Base-by-base conservation (phyloP, 169 alveolate genomes). In the Cryptosporidium canis region DNA sequence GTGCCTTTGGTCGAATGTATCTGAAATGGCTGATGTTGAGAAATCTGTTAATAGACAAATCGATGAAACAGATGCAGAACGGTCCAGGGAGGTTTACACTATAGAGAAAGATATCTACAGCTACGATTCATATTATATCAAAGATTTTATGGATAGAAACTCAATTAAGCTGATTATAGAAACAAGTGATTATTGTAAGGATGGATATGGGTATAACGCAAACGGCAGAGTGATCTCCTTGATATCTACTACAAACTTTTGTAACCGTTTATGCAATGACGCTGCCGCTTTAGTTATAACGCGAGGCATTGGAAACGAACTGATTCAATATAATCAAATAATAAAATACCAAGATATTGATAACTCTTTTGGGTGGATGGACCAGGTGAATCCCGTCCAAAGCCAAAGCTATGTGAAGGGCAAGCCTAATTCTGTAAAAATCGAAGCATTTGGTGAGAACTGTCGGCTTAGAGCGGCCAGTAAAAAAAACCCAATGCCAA, bases 1-100 rank as follows among this genome's bases (percentile, higher is more conserved):
- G 63, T 90, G 92, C n/a, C 77, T 92, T 64, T 92, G 94, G 94
- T 77, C 91, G 51, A 92, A 90, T 14, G 85, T 91, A 3, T 90
- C 91, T 68, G 94, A 92, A 51, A 65, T 83, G 45, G 85, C 82
- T 51, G 55, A 77, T 45, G 58, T 47, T 83, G 77, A 90, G n/a
- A 83, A 66, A 66, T 90, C 45, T n/a, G 55, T 31, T 63, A 91
- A 11, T 67, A 83, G 4, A 90, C 90, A 3, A 85, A 83, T 37
- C 90, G 85, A 27, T 83, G 85, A 51, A 87, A 85, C 82, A 82
- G 92, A 43, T 85, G 91, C 43, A 21, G 77, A 58, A 27, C 27
- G 44, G 33, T 39, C 31, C 8, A 55, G 43, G 11, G 67, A 70
- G n/a, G 66, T 6, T 31, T 29, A 77, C 14, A 77, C 14, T 41